Evolutionary conservation across 192 early-diverging fungal species (phyloP).

Genomic region (Gamsiella multidivaricata): DNA sequence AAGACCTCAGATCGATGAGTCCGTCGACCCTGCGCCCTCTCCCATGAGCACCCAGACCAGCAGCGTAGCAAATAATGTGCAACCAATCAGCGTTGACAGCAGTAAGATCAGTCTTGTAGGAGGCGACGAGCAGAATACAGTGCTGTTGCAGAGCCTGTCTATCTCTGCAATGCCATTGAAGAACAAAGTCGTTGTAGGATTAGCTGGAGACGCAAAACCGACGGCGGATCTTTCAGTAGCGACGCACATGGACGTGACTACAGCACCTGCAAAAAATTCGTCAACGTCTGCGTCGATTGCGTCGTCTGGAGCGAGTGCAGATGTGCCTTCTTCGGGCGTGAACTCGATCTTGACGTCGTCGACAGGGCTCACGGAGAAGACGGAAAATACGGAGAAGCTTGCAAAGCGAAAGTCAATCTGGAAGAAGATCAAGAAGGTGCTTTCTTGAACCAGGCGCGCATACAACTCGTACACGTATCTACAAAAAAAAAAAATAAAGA

Average conservation of each 20-base stretch:
- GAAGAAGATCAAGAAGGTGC: conserved; percentile 49
- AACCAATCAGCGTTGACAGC: too few relatives aligned
- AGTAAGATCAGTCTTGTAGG: too few relatives aligned
- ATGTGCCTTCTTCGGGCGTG: too few relatives aligned
- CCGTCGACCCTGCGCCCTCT: neutral
- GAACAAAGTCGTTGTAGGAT: too few relatives aligned
- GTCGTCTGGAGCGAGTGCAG: too few relatives aligned
- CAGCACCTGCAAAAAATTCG: neutral
- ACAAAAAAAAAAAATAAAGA: conserved; percentile 1
- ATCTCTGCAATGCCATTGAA: too few relatives aligned
- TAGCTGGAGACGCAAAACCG: conserved; percentile 20
- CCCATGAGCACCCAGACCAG: neutral
- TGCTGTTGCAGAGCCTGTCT: too few relatives aligned
- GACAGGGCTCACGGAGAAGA: too few relatives aligned
- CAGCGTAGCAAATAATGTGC: neutral
- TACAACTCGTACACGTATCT: too few relatives aligned
- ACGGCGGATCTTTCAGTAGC: conserved; percentile 4
- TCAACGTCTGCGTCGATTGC: too few relatives aligned
- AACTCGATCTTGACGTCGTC: too few relatives aligned
- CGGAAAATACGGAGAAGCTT: conserved; percentile 32
- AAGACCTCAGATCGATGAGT: neutral
- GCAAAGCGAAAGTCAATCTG: conserved; percentile 39
- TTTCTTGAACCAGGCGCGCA: neutral
- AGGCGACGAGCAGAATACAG: too few relatives aligned
- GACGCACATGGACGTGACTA: neutral